These are phyloP conservation scores for Metarhizium anisopliae DNA, from an alignment of 2,329 filamentous ascomycete genomes.

Conservation along the genomic window DNA sequence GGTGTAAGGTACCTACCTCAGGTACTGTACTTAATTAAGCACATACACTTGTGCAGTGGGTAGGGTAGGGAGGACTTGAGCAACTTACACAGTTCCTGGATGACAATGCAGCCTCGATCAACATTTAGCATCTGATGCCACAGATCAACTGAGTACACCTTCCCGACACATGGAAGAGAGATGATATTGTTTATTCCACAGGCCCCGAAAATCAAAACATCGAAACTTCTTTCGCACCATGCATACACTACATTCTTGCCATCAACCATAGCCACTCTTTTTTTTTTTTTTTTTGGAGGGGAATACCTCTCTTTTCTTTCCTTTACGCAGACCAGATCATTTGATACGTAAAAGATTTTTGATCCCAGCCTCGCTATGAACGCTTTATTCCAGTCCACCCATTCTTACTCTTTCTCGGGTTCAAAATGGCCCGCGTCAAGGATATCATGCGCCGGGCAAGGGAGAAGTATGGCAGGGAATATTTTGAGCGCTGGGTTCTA, in stretches of 20 bases:
- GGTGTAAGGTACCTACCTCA: too few species aligned
- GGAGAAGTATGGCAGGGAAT: background rate
- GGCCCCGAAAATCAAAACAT: background rate
- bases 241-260: background rate
- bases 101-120: background rate
- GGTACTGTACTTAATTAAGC: too few species aligned
- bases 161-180: background rate
- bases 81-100: background rate
- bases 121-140: background rate
- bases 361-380: slow-evolving; percentile 9
- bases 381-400: background rate
- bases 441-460: background rate
- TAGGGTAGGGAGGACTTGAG: background rate
- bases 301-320: too few species aligned
- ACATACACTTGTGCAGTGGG: background rate
- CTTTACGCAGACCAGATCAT: too few species aligned
- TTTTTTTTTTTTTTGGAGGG: background rate
- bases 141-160: background rate
- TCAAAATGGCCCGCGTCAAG: background rate
- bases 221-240: background rate
- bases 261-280: background rate
- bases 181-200: background rate
- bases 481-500: background rate
- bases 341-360: background rate
- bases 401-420: background rate